Conservation (phyloP, 495 filamentous ascomycete genomes). For the Xylaria sp. region DNA sequence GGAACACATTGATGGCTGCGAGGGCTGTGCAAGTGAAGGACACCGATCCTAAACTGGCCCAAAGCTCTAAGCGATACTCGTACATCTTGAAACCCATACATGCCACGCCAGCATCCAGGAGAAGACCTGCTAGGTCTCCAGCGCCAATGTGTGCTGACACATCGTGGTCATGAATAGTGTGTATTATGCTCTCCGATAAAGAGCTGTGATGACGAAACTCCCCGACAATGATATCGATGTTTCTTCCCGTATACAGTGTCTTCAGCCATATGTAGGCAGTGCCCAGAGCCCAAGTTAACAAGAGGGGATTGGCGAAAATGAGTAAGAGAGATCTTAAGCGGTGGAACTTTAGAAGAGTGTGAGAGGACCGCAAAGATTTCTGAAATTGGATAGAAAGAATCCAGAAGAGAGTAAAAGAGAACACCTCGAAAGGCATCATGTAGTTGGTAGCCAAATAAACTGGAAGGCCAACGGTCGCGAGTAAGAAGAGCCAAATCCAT, state of each 20-base stretch:
- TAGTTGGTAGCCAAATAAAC: slow-evolving; percentile 32
- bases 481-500: slow-evolving; percentile 34
- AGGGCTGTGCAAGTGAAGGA: slow-evolving; percentile 42
- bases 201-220: slow-evolving; percentile 45
- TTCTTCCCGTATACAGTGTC: slow-evolving; percentile 31
- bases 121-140: slow-evolving; percentile 50
- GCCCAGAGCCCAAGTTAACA: slow-evolving; percentile 50
- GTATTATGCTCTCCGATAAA: slow-evolving; percentile 42
- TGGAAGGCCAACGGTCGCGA: slow-evolving; percentile 35
- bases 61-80: slow-evolving; percentile 50
- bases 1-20: slow-evolving; percentile 43
- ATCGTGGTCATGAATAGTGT: slow-evolving; percentile 22
- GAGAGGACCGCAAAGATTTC: slow-evolving; percentile 39
- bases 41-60: slow-evolving; percentile 47
- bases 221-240: slow-evolving; percentile 39
- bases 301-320: slow-evolving; percentile 49
- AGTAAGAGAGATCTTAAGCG: slow-evolving; percentile 40
- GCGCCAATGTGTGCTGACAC: slow-evolving; percentile 42
- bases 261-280: slow-evolving; percentile 51
- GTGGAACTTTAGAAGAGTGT: slow-evolving; percentile 23
- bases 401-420: slow-evolving; percentile 50
- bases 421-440: slow-evolving; percentile 44
- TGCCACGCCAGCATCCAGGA: slow-evolving; percentile 55
- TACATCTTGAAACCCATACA: slow-evolving; percentile 58
- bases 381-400: slow-evolving; percentile 48